Percentiles rank a stretch among this genome's conserved stretches.
These are phyloP conservation scores for Termitomyces sp. DNA, from an alignment of 768 basidiomycete genomes.

Conservation along the genomic window DNA sequence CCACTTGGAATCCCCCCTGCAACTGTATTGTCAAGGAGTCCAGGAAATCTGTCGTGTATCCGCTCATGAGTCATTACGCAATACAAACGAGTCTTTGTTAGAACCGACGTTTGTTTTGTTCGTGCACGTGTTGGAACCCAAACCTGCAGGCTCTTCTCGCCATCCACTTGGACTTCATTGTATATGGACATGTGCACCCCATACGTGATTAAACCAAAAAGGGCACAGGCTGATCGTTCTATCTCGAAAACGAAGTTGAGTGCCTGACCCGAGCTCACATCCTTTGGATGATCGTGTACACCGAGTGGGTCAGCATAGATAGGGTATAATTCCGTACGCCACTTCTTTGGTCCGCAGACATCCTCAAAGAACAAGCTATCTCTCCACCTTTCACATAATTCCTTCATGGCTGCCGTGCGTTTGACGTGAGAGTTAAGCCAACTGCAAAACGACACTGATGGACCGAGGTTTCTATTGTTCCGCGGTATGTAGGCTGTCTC, in stretches of 20 bases:
- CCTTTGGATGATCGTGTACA: conserved; percentile 37
- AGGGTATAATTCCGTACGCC: conserved; percentile 84
- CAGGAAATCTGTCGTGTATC: conserved; percentile 33
- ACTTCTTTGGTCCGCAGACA: conserved; percentile 69
- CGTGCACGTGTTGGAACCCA: conserved; percentile 86
- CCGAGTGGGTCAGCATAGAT: conserved; percentile 70
- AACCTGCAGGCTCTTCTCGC: conserved; percentile 41
- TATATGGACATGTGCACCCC: conserved; percentile 89
- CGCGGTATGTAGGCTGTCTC: conserved; percentile 17
- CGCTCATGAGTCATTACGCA: neutral
- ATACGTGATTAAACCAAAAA: conserved; percentile 89
- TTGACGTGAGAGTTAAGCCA: conserved; percentile 49
- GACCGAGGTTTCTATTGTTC: conserved; percentile 18
- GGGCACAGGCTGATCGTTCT: conserved; percentile 82
- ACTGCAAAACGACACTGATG: conserved; percentile 43
- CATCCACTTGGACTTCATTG: conserved; percentile 31
- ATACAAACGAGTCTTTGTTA: neutral
- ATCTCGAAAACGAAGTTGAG: conserved; percentile 79
- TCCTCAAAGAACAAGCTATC: conserved; percentile 55
- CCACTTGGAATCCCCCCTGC: conserved; percentile 91
- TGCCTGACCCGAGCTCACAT: conserved; percentile 23
- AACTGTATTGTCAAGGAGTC: conserved; percentile 83
- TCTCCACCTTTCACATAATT: conserved; percentile 72
- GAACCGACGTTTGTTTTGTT: conserved; percentile 85
- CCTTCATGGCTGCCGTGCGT: conserved; percentile 56